Evolutionary conservation across 139 green algal genomes (phyloP).

Genomic region (Chlamydomonas incerta): DNA sequence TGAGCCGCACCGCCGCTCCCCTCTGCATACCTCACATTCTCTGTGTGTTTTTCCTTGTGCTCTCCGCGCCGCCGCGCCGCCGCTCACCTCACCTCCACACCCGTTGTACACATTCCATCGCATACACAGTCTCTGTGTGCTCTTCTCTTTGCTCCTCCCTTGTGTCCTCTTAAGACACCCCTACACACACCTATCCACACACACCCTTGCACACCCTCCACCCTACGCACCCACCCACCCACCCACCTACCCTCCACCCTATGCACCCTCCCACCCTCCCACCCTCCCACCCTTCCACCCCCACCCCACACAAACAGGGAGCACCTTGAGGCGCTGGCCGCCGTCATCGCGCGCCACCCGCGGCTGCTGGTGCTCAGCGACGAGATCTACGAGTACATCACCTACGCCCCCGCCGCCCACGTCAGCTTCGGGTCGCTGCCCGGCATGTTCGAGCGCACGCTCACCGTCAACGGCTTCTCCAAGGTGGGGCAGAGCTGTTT

Average conservation of each 20-base stretch:
- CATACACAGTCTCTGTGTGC: no score
- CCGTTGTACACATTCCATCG: no score
- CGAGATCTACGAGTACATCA: constrained; percentile 97
- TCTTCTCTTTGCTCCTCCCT: no score
- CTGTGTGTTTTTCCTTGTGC: no score
- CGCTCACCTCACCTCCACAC: no score
- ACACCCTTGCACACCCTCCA: neutral
- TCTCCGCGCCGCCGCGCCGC: no score
- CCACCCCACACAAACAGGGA: constrained; percentile 52
- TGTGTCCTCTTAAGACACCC: no score
- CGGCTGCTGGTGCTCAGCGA: constrained; percentile 88
- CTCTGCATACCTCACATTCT: no score
- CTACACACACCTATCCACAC: no score
- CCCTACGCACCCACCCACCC: neutral
- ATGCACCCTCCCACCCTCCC: neutral
- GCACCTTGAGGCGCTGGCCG: constrained; percentile 80
- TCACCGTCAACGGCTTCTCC: constrained; percentile 98
- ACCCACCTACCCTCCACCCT: neutral
- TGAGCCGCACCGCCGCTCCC: no score
- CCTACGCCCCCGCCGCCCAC: constrained; percentile 90
- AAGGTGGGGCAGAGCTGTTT: no score
- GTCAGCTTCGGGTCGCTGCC: constrained; percentile 85
- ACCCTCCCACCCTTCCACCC: neutral
- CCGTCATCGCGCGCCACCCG: constrained; percentile 88
- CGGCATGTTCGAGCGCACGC: constrained; percentile 93